A percentile compares a stretch with the other conserved stretches of the same genome.
phyloP scores from a whole-genome alignment of 2,329 filamentous ascomycete species.

The Eurotiales sp. region DNA sequence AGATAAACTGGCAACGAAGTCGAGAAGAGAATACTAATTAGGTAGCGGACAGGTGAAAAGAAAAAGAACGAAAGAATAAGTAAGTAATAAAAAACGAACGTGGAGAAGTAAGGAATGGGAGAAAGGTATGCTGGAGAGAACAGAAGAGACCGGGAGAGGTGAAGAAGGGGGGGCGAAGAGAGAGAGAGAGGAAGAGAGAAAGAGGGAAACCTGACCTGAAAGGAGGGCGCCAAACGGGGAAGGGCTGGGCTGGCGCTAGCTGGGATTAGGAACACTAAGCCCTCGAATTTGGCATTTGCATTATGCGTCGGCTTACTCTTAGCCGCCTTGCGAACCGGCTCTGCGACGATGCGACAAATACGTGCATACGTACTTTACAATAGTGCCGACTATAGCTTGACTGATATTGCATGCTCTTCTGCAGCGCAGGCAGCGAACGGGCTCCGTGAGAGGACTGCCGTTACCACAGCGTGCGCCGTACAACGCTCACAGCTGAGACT shows the following conservation, averaged over 20 bases:
- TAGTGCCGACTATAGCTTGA: no score
- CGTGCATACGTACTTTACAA: no score
- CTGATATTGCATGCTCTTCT: no score
- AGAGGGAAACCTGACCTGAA: no score
- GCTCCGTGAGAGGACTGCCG: no score
- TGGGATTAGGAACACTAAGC: not conserved
- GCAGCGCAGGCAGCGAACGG: no score
- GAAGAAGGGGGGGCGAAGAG: conserved; percentile 3
- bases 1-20: not conserved
- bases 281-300: no score
- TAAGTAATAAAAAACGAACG: conserved; percentile 25
- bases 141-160: not conserved
- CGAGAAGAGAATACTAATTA: conserved; percentile 11
- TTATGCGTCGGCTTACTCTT: no score
- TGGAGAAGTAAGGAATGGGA: conserved; percentile 21
- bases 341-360: no score
- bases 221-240: conserved; percentile 10
- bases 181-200: conserved; percentile 5
- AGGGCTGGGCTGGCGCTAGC: conserved; percentile 2
- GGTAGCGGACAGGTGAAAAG: conserved; percentile 16
- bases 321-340: no score
- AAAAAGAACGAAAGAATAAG: conserved; percentile 20
- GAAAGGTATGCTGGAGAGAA: conserved; percentile 16
- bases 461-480: no score
- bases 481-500: no score